Evolutionary conservation across 2,329 filamentous ascomycete genomes (phyloP), one percentile per base, ranked within the genome.

Genomic region (Nemania diffusa): DNA sequence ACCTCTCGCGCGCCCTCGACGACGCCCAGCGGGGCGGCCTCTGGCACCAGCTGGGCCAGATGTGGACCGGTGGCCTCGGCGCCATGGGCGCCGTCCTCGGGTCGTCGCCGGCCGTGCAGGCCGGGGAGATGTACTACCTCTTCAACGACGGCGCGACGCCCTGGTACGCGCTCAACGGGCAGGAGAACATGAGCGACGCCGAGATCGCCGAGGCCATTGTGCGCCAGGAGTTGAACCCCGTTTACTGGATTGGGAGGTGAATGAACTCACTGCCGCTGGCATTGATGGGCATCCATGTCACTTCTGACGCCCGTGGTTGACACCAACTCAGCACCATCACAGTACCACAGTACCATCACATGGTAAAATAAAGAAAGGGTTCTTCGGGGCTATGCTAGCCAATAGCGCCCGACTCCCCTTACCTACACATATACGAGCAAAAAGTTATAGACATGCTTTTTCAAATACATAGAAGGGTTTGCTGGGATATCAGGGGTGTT

Each of bases 111-210:
- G 68, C 71, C 20, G 60, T 73, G 13, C 67, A 68, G 0, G 46
- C 72, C 5, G 76, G 76, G 3, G 73, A 76, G 67, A 61, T 72
- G 32, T 77, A 77, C 68, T 76, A 74, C 29, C 56, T 77, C n/a
- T 63, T 76, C 22, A 64, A 64, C 40, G 72, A 74, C 24, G 65
- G 52, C 13, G 6, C 58, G 5, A 73, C 71, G 50, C 72, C 73
- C 7, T 77, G 76, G 75, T 77, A 71, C 46, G 75, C 75, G 3
- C 70, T 77, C 26, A 75, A 75, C 24, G 72, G 72, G 2, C 76
- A 77, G 70, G 75, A 76, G 65, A 70, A 62, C 65, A 76, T 77
- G 75, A 73, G 70, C 15, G 74, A 77, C 29, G 66, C 66, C 22
- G 75, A 77, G 64, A 70, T 77, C 29, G 74, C 73, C n/a, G 72